These are phyloP conservation scores for Saccharomycopsis babjevae DNA, from an alignment of 805 yeast species.

Conservation along the genomic window DNA sequence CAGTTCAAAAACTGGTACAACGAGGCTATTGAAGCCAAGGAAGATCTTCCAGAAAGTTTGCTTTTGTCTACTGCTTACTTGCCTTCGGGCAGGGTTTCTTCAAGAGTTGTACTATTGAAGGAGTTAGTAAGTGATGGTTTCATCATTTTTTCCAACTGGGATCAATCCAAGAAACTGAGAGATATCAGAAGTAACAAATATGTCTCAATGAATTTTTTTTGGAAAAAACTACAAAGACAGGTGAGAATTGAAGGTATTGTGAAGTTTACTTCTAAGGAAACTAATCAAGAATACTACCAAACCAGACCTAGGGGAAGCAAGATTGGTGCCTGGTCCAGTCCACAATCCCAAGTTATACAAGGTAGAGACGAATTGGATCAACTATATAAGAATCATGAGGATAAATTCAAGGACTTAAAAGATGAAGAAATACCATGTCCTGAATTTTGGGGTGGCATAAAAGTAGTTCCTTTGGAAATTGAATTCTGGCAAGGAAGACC, in stretches of 20 bases:
- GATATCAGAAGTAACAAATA: conserved; percentile 65
- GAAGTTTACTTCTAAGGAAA: conserved; percentile 63
- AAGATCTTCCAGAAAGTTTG: conserved; percentile 71
- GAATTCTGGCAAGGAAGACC: conserved; percentile 98
- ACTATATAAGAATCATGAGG: conserved; percentile 36
- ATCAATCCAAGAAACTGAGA: conserved; percentile 64
- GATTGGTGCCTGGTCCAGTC: conserved; percentile 95
- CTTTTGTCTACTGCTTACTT: conserved; percentile 80
- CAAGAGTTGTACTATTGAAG: conserved; percentile 76
- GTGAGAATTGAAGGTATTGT: conserved; percentile 85
- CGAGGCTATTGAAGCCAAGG: conserved; percentile 49
- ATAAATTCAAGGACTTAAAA: conserved; percentile 43
- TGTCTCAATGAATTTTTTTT: conserved; percentile 81
- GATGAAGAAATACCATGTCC: conserved; percentile 79
- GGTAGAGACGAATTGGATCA: conserved; percentile 55
- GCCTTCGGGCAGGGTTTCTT: conserved; percentile 85
- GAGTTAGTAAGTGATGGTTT: conserved; percentile 83
- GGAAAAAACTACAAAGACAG: conserved; percentile 87
- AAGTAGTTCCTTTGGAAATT: conserved; percentile 78
- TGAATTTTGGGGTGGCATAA: conserved; percentile 90
- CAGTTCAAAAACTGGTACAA: conserved; percentile 83
- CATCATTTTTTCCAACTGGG: conserved; percentile 88
- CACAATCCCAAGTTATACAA: conserved; percentile 59
- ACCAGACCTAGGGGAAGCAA: conserved; percentile 89
- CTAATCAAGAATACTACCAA: conserved; percentile 64